phyloP scores from a whole-genome alignment of 495 filamentous ascomycete species.

The Thermochaetoides thermophila region DNA sequence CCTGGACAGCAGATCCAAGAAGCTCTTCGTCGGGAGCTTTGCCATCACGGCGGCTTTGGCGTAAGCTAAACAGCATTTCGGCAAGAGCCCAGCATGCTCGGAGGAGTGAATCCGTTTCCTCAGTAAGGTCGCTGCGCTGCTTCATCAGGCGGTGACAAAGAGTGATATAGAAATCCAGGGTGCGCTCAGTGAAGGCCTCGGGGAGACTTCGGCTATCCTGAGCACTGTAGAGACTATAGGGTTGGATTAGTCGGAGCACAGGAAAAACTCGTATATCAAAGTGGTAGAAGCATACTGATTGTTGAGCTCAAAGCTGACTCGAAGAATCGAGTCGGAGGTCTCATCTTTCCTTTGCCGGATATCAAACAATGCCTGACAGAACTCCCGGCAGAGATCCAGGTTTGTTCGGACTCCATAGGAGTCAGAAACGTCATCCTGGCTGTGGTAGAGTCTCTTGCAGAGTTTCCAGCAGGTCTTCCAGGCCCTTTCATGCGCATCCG shows the following conservation, averaged over 20 bases:
- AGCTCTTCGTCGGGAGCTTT: constrained; percentile 67
- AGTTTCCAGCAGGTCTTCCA: constrained; percentile 89
- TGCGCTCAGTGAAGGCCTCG: constrained; percentile 77
- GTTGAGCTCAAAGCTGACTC: constrained; percentile 88
- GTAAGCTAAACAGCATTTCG: constrained; percentile 86
- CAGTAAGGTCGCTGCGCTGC: constrained; percentile 58
- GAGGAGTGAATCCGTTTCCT: constrained; percentile 69
- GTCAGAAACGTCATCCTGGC: constrained; percentile 53
- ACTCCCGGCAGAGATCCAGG: constrained; percentile 76
- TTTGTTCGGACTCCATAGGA: constrained; percentile 57
- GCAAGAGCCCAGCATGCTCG: constrained; percentile 81
- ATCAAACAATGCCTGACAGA: constrained; percentile 83
- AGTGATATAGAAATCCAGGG: constrained; percentile 86
- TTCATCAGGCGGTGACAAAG: constrained; percentile 90
- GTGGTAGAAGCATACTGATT: constrained; percentile 44
- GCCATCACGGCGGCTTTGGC: constrained; percentile 64
- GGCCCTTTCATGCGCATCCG: constrained; percentile 63
- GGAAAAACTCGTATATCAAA: not conserved
- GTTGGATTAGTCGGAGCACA: constrained; percentile 10
- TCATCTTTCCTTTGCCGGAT: constrained; percentile 62
- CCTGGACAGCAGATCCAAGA: constrained; percentile 72
- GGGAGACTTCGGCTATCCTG: constrained; percentile 68
- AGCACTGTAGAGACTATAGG: constrained; percentile 58
- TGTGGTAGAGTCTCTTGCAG: constrained; percentile 77
- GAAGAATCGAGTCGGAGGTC: constrained; percentile 63